These are phyloP conservation scores for Candida awuae DNA, from an alignment of 805 yeast species.

Conservation along the genomic window DNA sequence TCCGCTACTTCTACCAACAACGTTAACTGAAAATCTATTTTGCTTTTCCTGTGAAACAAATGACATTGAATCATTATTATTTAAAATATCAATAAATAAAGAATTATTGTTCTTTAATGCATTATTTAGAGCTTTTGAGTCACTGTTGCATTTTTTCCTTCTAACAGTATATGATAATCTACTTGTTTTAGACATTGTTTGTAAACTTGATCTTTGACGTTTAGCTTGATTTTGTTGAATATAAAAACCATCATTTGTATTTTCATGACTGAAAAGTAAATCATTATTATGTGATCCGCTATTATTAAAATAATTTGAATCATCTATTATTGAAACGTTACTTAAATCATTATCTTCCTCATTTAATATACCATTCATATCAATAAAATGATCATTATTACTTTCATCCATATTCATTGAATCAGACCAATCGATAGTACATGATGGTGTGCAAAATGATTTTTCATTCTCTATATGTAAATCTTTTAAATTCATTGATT, in stretches of 20 bases:
- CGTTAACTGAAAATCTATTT: slow-evolving; percentile 20
- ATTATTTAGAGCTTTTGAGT: slow-evolving; percentile 1
- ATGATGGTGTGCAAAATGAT: slow-evolving; percentile 29
- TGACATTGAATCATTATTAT: background rate
- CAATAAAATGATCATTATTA: slow-evolving; percentile 9
- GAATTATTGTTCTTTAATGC: no score
- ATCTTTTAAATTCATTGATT: background rate
- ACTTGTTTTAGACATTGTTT: background rate
- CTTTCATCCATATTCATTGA: slow-evolving; percentile 16
- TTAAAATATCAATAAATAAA: background rate
- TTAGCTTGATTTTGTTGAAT: background rate
- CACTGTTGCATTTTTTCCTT: slow-evolving; percentile 5
- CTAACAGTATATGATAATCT: background rate
- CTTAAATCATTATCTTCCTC: background rate
- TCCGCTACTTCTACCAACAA: slow-evolving; percentile 31
- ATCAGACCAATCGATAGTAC: slow-evolving; percentile 32
- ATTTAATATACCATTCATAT: slow-evolving; percentile 6
- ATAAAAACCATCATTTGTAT: background rate
- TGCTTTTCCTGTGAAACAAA: background rate
- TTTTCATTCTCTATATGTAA: background rate
- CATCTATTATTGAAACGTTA: slow-evolving; percentile 1
- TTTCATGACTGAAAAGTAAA: background rate
- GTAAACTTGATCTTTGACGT: slow-evolving; percentile 5
- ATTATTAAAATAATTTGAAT: background rate
- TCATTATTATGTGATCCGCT: background rate